These are phyloP conservation scores for Begonia loranthoides DNA, from an alignment of 306 rosid genomes.

Conservation along the genomic window DNA sequence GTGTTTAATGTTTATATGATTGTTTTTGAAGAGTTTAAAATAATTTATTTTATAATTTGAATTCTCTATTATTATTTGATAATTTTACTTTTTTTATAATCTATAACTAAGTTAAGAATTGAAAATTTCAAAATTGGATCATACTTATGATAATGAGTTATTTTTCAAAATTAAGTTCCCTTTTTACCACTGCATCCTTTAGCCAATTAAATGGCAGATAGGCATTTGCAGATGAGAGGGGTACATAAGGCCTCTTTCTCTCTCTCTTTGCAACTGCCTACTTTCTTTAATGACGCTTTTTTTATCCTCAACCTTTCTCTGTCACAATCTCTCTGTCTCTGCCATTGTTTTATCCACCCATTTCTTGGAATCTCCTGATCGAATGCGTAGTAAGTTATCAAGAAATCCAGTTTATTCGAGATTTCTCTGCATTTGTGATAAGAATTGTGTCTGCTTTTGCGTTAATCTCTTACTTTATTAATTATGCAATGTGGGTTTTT, in stretches of 20 bases:
- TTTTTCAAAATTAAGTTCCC: no score
- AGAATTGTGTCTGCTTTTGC: background rate
- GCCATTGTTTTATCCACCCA: background rate
- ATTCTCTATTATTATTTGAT: no score
- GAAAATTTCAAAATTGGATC: no score
- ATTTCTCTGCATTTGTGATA: background rate
- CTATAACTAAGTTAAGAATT: no score
- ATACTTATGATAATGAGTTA: no score
- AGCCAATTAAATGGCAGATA: constrained; percentile 8
- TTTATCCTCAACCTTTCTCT: constrained; percentile 2
- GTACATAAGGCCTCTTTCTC: constrained; percentile 10
- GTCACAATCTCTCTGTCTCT: constrained; percentile 1
- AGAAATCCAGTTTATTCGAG: constrained; percentile 2
- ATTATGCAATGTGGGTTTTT: constrained; percentile 3
- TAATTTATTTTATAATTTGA: no score
- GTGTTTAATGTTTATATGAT: no score
- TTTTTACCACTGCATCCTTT: constrained; percentile 11
- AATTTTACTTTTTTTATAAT: no score
- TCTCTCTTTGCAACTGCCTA: constrained; percentile 1
- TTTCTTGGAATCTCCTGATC: background rate
- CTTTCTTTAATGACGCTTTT: no score
- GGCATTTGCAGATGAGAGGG: constrained; percentile 9
- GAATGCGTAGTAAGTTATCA: background rate
- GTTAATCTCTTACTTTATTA: background rate
- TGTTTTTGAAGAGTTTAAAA: no score